These are phyloP conservation scores for Fusarium tuaranense DNA, from an alignment of 2,329 filamentous ascomycete species.

Conservation along the genomic window DNA sequence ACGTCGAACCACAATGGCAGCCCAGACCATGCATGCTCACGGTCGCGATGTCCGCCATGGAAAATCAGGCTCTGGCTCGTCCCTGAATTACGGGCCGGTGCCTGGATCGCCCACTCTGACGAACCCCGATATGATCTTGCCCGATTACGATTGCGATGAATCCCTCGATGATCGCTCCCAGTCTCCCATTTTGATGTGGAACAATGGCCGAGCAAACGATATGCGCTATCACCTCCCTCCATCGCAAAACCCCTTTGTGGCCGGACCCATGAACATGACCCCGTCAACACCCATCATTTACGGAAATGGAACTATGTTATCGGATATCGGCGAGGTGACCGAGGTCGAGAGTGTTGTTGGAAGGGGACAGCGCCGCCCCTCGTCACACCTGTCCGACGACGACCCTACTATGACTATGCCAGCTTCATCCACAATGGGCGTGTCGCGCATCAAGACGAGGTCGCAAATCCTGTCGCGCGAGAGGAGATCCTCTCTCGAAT, in stretches of 20 bases:
- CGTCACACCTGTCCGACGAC: conserved; percentile 51
- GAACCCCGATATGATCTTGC: conserved; percentile 95
- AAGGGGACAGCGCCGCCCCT: conserved; percentile 53
- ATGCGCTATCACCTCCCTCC: conserved; percentile 57
- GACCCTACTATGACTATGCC: conserved; percentile 52
- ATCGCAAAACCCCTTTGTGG: conserved; percentile 53
- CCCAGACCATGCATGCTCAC: conserved; percentile 42
- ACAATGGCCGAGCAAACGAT: conserved; percentile 54
- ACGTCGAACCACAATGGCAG: conserved; percentile 45
- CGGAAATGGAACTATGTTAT: conserved; percentile 76
- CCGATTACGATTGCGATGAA: conserved; percentile 73
- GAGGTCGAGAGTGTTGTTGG: conserved; percentile 65
- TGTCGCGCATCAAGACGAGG: conserved; percentile 58
- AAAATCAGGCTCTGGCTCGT: conserved; percentile 39
- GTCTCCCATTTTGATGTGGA: conserved; percentile 65
- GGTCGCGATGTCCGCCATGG: conserved; percentile 47
- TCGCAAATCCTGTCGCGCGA: conserved; percentile 58
- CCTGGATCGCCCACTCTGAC: conserved; percentile 88
- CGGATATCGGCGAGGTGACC: conserved; percentile 71
- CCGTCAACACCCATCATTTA: conserved; percentile 75
- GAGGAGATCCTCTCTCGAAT: conserved; percentile 68
- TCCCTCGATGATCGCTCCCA: conserved; percentile 64
- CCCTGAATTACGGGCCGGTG: conserved; percentile 57
- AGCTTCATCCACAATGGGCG: conserved; percentile 60
- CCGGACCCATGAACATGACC: conserved; percentile 55